Evolutionary conservation across 768 basidiomycete genomes (phyloP), one percentile per base, ranked within the genome.

Genomic region (Agrocybe pediades): DNA sequence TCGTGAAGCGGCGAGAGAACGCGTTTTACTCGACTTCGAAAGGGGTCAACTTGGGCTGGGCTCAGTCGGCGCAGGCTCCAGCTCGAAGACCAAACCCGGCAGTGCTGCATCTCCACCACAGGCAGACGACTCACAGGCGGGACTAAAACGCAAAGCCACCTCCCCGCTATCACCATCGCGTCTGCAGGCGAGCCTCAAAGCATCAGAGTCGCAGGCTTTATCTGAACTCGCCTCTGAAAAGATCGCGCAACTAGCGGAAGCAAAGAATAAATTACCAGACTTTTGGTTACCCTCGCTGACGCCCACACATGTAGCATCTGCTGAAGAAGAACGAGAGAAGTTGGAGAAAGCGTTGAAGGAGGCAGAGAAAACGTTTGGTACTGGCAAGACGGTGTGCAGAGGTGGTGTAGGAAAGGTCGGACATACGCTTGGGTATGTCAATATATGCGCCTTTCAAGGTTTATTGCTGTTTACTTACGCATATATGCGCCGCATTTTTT

Each of bases 241-340:
- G 62, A 92, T 98, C 43, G 91, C 79, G 27, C 94, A 97, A 67
- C 90, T 92, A 60, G 87, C 88, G 0, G 93, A 94, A 57, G 82
- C 88, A 2, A 90, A 88, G 54, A 82, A 84, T 55, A 97, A 98
- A 68, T 80, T 98, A 2, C 95, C 97, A 2, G 95, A 97, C 63
- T 99, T 97, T 68, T 99, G 97, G 97, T 77, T 99, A 33, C 95
- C 95, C 2, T 94, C 91, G 0, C 72, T 98, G 21, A 95, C 95
- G 0, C 95, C 95, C 0, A 95, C 82, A 41, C 84, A 90, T 69
- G 73, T 82, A 20, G 76, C 88, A 26, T 76, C 65, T n/a, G 26
- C 50, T 39, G 36, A 36, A 16, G 87, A 86, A 1, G 78, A 75
- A 23, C 87, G 33, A n/a, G 33, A 36, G 11, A 36, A 36, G 33